Conservation (phyloP, 192 early-diverging fungal species). For the Coemansia erecta region DNA sequence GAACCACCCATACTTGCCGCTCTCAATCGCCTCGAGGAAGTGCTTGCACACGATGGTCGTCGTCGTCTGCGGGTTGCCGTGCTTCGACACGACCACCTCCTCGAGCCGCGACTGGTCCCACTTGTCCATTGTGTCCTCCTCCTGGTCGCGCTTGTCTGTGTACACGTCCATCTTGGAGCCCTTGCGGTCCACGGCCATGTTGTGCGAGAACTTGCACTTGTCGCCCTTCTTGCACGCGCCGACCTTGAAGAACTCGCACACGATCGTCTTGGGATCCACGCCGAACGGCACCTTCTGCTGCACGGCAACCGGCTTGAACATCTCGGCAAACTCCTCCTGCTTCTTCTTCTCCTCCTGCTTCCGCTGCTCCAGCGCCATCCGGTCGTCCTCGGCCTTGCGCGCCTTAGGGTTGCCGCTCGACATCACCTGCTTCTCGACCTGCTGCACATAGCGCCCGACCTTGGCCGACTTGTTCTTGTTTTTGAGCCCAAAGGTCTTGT, state of each 20-base stretch:
- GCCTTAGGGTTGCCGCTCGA: conserved; percentile 57
- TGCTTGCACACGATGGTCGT: conserved; percentile 99
- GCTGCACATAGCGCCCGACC: conserved; percentile 85
- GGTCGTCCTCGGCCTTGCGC: conserved; percentile 53
- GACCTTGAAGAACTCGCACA: conserved; percentile 90
- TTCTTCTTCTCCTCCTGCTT: conserved; percentile 82
- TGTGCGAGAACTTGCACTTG: conserved; percentile 98
- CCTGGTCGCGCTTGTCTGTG: conserved; percentile 72
- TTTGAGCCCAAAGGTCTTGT: conserved; percentile 98
- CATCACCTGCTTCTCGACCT: conserved; percentile 82
- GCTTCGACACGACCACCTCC: conserved; percentile 80
- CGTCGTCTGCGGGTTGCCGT: conserved; percentile 78
- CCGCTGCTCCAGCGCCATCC: conserved; percentile 55
- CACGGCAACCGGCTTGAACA: conserved; percentile 83
- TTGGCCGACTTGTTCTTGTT: conserved; percentile 98
- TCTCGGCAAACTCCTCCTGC: conserved; percentile 84
- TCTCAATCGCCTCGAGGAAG: conserved; percentile 96
- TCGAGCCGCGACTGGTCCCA: conserved; percentile 95
- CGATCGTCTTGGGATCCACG: conserved; percentile 91
- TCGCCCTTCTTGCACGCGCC: conserved; percentile 87
- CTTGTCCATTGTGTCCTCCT: conserved; percentile 86
- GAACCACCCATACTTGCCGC: conserved; percentile 97
- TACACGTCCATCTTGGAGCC: conserved; percentile 90
- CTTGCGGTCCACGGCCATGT: conserved; percentile 87
- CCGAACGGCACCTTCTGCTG: conserved; percentile 98